Base-by-base conservation (phyloP, 2,329 filamentous ascomycete species). In the Fusarium sp. region DNA sequence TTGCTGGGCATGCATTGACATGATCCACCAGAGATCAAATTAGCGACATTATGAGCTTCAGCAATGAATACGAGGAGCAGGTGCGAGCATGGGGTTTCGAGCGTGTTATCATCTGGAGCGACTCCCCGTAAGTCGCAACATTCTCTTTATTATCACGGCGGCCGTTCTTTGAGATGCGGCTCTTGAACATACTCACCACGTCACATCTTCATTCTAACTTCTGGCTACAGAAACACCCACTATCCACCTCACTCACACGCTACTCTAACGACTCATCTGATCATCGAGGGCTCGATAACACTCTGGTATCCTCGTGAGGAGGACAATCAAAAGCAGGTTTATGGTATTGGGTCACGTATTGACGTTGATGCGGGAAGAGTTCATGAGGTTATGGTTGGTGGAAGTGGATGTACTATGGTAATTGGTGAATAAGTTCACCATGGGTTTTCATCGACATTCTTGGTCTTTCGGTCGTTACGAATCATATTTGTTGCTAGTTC, bases 91-190 rank as follows among this genome's bases (percentile, higher is more conserved):
- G 91, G 91, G 91, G 91, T 3, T 93, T 93, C 75, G 70, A 77
- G 5, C 83, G 89, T 49, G 90, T 92, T 74, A 92, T 92, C 68
- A 92, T 90, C 5, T 93, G 91, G 91, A 89, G 85, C 10, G 91
- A 93, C 78, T 80, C 83, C 23, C 88, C 89, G 90, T 92, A 84
- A 76, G 88, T 85, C 28, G 31, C 11, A 13, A 12, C 10, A 5
- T 18, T 15, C 18, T 21, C 16, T 24, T 46, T 35, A 24, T 4
- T 38, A 13, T n/a, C 20, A 21, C 16, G 33, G 13, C n/a, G 13
- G 28, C n/a, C 15, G n/a, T 11, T 16, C 20, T 42, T 23, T 37
- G 16, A 55, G 29, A 57, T 42, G 42, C 33, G 28, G 38, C 39
- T 57, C 31, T 47, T 26, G 26, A 37, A 53, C 33, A 57, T 28